Base-by-base conservation (phyloP, 2,329 filamentous ascomycete species). In the Dothideomycetes sp. region DNA sequence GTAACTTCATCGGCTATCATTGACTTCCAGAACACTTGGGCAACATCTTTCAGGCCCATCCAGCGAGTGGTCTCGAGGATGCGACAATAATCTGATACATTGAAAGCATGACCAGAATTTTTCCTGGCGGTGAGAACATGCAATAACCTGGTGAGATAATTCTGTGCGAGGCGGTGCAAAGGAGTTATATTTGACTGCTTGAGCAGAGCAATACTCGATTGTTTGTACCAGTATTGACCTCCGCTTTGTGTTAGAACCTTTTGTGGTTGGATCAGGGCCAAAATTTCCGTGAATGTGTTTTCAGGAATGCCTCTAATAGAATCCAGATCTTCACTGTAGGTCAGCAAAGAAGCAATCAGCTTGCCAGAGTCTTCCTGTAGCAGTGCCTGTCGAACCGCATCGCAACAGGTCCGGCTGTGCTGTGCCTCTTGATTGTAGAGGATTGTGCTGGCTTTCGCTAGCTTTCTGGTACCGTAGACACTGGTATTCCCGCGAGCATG, bases 211-310 rank as follows among this genome's bases (percentile, higher is more conserved):
- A 66, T 55, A 53, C 80, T 78, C 15, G 75, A 54, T 10, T 69
- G 58, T 15, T 60, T n/a, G n/a, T n/a, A n/a, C n/a, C n/a, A 54
- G 38, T 71, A 64, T 13, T 76, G 59, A 16, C 58, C 52, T 4
- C 72, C 61, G 49, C 67, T 64, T 1, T 63, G 61, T 17, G 62
- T 57, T 28, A 75, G 49, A 45, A 73, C 69, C 47, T 70, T 58
- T 17, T 58, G 51, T 0, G 82, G 80, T 43, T 83, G 76, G 7
- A 87, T 58, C 4, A 69, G 65, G 23, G 70, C 69, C 20, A 88
- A 56, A 8, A 82, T 70, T 47, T 82, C 76, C 1, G 76, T 74
- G 52, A 86, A 78, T 1, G 70, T 70, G 1, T 69, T 63, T 2
- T 66, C 57, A 0, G 79, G 68, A 16, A 86, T 55, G 4, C 49